These are phyloP conservation scores for Yamadazyma taylorii DNA, from an alignment of 1,139 yeast species.

Conservation along the genomic window DNA sequence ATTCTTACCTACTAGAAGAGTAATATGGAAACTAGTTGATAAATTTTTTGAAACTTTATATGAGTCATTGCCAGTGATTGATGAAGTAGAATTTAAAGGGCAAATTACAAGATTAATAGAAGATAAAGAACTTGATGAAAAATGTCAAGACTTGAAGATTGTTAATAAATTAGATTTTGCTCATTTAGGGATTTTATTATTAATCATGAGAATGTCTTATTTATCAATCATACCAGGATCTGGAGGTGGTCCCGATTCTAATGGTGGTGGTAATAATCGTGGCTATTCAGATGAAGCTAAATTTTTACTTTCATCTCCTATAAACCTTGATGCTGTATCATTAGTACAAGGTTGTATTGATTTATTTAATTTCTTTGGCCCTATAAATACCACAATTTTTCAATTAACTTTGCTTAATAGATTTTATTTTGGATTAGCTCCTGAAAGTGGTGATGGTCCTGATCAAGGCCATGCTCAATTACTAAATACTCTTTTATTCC, in stretches of 20 bases:
- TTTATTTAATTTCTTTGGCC: slow-evolving; percentile 36
- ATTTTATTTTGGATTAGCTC: slow-evolving; percentile 40
- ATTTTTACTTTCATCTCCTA: slow-evolving; percentile 12
- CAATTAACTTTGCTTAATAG: slow-evolving; percentile 46
- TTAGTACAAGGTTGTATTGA: slow-evolving; percentile 37
- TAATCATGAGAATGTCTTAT: slow-evolving; percentile 23
- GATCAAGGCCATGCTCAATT: slow-evolving; percentile 52
- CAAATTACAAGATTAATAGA: slow-evolving; percentile 21
- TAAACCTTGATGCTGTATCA: slow-evolving; percentile 23
- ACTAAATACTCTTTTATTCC: slow-evolving; percentile 38
- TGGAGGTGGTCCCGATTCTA: slow-evolving; percentile 25
- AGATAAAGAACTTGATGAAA: slow-evolving; percentile 14
- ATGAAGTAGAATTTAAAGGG: slow-evolving; percentile 28
- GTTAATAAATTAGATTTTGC: slow-evolving; percentile 24
- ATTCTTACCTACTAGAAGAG: slow-evolving; percentile 39
- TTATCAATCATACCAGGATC: slow-evolving; percentile 17
- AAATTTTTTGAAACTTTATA: slow-evolving; percentile 44
- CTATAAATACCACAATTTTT: slow-evolving; percentile 46
- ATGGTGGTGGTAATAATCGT: background rate
- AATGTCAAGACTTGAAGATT: slow-evolving; percentile 14
- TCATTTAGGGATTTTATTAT: slow-evolving; percentile 21
- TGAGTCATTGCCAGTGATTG: slow-evolving; percentile 49
- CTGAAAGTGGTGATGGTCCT: slow-evolving; percentile 50
- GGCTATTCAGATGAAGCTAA: slow-evolving; percentile 6
- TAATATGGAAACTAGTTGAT: slow-evolving; percentile 44